Conservation (phyloP, 2,329 filamentous ascomycete genomes). For the Aspergillus piperis region DNA sequence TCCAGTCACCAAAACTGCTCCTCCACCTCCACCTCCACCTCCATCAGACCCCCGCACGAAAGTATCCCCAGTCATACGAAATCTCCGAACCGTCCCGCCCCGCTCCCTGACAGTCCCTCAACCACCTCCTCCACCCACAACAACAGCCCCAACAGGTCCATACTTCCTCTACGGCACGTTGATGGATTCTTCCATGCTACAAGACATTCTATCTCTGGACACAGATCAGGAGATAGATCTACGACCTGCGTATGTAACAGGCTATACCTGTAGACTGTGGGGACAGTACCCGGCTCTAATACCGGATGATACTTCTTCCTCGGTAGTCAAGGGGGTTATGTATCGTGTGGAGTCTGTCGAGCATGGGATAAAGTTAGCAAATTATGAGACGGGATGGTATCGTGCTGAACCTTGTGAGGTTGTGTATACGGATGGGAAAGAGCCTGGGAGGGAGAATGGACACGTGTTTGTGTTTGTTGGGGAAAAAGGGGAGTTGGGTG, state of each 20-base stretch:
- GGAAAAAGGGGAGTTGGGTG: constrained; percentile 20
- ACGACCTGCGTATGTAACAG: constrained; percentile 24
- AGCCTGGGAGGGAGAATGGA: constrained; percentile 15
- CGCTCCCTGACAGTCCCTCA: too few species aligned
- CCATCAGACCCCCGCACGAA: too few species aligned
- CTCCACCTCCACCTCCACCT: too few species aligned
- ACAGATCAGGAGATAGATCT: constrained; percentile 12
- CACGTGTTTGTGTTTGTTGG: constrained; percentile 25
- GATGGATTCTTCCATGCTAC: constrained; percentile 31
- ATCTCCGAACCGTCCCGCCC: too few species aligned
- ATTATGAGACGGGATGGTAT: constrained; percentile 28
- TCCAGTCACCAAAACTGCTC: too few species aligned
- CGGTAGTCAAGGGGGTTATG: constrained; percentile 24
- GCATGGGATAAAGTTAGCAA: constrained; percentile 24
- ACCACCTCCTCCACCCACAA: too few species aligned
- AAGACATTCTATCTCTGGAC: constrained; percentile 26
- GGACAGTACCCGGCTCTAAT: constrained; percentile 30
- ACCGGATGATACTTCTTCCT: constrained; percentile 20
- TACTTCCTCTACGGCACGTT: constrained; percentile 45
- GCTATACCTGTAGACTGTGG: constrained; percentile 32
- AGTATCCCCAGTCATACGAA: too few species aligned
- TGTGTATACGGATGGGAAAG: constrained; percentile 19
- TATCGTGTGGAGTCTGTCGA: constrained; percentile 25
- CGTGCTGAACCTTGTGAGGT: constrained; percentile 17
- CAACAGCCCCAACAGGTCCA: constrained; percentile 18